These are phyloP conservation scores for Sanghuangporus sanghuang DNA, from an alignment of 1,284 basidiomycete species.

Conservation along the genomic window DNA sequence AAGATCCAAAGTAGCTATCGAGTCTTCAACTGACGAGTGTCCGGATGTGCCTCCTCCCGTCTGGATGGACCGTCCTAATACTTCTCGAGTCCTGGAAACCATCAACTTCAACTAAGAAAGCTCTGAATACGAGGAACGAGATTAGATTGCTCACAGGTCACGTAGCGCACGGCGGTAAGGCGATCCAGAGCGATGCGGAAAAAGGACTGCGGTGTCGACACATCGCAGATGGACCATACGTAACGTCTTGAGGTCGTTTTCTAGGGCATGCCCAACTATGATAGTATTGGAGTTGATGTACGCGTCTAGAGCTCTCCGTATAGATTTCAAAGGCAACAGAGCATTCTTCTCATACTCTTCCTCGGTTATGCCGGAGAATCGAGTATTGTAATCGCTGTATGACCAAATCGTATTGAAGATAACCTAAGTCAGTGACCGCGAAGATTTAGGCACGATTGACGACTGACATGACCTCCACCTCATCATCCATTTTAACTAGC, in stretches of 20 bases:
- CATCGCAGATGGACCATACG: conserved; percentile 78
- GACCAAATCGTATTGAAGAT: not conserved
- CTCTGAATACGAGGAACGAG: not conserved
- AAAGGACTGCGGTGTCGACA: conserved; percentile 81
- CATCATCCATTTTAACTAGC: conserved; percentile 72
- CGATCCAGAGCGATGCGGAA: conserved; percentile 74
- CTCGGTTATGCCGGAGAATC: conserved; percentile 81
- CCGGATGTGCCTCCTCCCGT: conserved; percentile 64
- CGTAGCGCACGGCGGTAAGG: conserved; percentile 77
- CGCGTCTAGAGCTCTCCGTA: conserved; percentile 61
- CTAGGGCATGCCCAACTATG: conserved; percentile 79
- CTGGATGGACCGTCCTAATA: conserved; percentile 75
- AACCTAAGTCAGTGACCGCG: conserved; percentile 12
- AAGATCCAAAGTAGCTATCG: conserved; percentile 77
- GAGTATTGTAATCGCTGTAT: conserved; percentile 80
- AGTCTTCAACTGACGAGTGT: conserved; percentile 84
- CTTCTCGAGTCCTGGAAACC: conserved; percentile 60
- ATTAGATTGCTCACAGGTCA: conserved; percentile 57
- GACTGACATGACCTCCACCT: conserved; percentile 72
- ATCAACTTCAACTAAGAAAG: not conserved
- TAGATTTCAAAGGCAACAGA: conserved; percentile 55
- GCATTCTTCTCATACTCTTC: conserved; percentile 55
- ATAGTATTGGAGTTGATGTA: conserved; percentile 77
- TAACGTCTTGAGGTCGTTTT: conserved; percentile 87
- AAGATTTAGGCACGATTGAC: not conserved